Base-by-base conservation (phyloP, 2,329 filamentous ascomycete genomes). In the Sarocladiaceae sp. region DNA sequence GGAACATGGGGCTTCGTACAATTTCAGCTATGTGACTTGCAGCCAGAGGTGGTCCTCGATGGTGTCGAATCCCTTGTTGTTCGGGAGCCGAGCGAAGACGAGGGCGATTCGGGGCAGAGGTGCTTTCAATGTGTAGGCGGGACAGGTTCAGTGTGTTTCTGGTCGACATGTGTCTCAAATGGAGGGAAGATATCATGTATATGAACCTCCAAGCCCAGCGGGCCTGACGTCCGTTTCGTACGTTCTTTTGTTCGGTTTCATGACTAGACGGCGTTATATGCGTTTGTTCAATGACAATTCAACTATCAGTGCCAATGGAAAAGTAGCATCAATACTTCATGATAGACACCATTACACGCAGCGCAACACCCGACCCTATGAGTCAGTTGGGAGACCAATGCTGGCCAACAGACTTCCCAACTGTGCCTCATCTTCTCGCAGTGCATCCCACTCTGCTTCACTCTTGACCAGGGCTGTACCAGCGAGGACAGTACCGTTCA, bases 401-500 rank as follows among this genome's bases (percentile, higher is more conserved):
- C 53, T 48, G 42, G 53, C 53, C 18, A 71, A 52, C 3, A 64
- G 59, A 11, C 53, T 50, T 4, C 28, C 44, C 4, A 69, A 42
- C n/a, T 36, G 52, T 1, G 53, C 53, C 0, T 62, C 60, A 13
- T 75, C 66, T n/a, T 64, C 64, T 52, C 68, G 67, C 49, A 86
- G 57, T 1, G 71, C 73, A 53, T 82, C 68, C 80, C 80, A 85
- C 64, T 84, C 81, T 3, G 62, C 66, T 58, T 79, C 66, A 25
- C 63, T 80, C 67, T 84, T 86, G 15, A 86, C 82, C 51, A 86
- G 66, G 23, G 82, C 78, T 10, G 82, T 86, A 6, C 83, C 83
- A 10, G 82, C 83, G 55, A 86, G 63, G n/a, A 86, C 64, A 0
- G 83, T 85, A 3, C 83, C 83, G 51, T 86, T 86, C 29, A 86